Evolutionary conservation across 768 basidiomycete species (phyloP).

Genomic region (Mycena chlorophos): DNA sequence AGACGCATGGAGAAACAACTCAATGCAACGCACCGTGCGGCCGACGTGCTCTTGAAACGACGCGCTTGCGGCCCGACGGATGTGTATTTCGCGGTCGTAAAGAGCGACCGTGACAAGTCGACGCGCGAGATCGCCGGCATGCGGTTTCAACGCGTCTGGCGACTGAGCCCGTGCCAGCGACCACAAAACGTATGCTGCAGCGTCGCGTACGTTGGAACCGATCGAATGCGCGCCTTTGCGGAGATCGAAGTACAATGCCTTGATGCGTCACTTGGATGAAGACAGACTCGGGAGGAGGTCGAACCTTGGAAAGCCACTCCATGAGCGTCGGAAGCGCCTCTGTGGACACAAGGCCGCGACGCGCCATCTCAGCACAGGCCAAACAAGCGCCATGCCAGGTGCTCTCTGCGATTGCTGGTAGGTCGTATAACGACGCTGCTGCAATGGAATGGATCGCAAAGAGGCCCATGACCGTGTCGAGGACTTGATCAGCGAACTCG

Average conservation of each 20-base stretch:
- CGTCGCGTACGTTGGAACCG: slow-evolving; percentile 92
- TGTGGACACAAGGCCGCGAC: slow-evolving; percentile 68
- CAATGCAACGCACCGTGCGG: slow-evolving; percentile 64
- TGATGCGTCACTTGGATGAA: slow-evolving; percentile 7
- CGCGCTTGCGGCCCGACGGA: slow-evolving; percentile 93
- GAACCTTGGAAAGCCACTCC: slow-evolving; percentile 79
- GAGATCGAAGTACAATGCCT: slow-evolving; percentile 93
- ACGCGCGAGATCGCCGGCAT: slow-evolving; percentile 66
- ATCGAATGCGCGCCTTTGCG: slow-evolving; percentile 91
- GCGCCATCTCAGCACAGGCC: slow-evolving; percentile 89
- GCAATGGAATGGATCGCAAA: slow-evolving; percentile 74
- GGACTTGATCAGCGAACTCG: slow-evolving; percentile 76
- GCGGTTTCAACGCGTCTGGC: slow-evolving; percentile 53
- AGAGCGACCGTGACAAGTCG: slow-evolving; percentile 76
- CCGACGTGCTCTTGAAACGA: slow-evolving; percentile 98
- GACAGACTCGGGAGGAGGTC: slow-evolving; percentile 4
- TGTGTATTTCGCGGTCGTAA: slow-evolving; percentile 92
- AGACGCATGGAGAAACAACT: not conserved
- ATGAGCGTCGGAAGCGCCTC: slow-evolving; percentile 63
- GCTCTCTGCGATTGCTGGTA: slow-evolving; percentile 76
- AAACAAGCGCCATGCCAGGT: slow-evolving; percentile 96
- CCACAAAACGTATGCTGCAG: slow-evolving; percentile 94
- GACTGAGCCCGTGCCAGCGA: slow-evolving; percentile 83
- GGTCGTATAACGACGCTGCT: slow-evolving; percentile 64
- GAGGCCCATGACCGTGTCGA: slow-evolving; percentile 74